Conservation (phyloP, 345 rosid species). For the Cochlearia excelsa region DNA sequence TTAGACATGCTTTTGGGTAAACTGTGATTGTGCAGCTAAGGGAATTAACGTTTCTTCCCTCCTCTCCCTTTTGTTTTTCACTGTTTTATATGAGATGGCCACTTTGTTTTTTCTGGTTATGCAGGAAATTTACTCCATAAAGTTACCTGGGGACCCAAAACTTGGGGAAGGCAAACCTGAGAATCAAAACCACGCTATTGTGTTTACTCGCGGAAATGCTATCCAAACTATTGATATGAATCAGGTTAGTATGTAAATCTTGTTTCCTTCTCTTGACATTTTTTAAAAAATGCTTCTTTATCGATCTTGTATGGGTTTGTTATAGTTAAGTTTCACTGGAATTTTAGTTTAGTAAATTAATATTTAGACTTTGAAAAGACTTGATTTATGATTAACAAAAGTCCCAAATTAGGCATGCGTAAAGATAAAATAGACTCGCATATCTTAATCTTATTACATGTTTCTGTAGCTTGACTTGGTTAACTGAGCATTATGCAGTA, state of each 20-base stretch:
- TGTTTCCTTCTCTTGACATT: constrained; percentile 10
- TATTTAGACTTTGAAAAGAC: constrained; percentile 11
- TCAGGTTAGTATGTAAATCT: constrained; percentile 50
- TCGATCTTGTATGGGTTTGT: constrained; percentile 19
- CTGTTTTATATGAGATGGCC: constrained; percentile 4
- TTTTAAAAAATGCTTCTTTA: constrained; percentile 14
- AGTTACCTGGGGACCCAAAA: constrained; percentile 95
- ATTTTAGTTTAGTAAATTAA: constrained; percentile 7
- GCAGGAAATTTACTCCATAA: constrained; percentile 91
- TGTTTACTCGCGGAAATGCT: constrained; percentile 97
- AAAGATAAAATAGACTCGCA: neutral
- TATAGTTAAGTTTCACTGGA: constrained; percentile 16
- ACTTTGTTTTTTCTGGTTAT: constrained; percentile 26
- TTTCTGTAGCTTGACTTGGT: constrained; percentile 8
- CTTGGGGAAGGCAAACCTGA: constrained; percentile 99
- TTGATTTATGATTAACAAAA: constrained; percentile 2
- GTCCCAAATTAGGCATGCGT: neutral
- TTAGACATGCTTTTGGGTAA: constrained; percentile 10
- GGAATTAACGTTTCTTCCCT: constrained; percentile 6
- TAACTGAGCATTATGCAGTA: constrained; percentile 11
- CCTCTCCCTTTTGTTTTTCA: constrained; percentile 5
- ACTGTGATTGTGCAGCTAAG: constrained; percentile 12
- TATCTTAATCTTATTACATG: constrained; percentile 7
- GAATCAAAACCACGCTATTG: constrained; percentile 95
- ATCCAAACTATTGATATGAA: constrained; percentile 98